phyloP scores from a whole-genome alignment of 1,284 basidiomycete species.

The Hemileia vastatrix region DNA sequence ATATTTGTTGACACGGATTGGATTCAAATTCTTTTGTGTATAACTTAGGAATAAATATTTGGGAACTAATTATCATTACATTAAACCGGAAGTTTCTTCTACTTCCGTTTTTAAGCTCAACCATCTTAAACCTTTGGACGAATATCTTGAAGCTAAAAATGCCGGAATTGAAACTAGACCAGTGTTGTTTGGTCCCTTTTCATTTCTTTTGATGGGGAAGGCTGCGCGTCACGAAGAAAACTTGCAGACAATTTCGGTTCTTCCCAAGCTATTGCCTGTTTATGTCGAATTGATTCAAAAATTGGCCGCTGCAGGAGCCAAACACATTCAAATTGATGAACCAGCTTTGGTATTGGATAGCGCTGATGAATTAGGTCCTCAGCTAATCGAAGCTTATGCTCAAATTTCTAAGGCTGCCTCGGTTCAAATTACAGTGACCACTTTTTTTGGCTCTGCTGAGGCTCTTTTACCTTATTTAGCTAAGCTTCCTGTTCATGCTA shows the following conservation, averaged over 20 bases:
- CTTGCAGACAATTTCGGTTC: slow-evolving; percentile 84
- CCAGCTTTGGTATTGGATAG: slow-evolving; percentile 88
- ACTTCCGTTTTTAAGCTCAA: slow-evolving; percentile 86
- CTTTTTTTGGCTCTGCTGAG: slow-evolving; percentile 78
- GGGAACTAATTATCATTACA: slow-evolving; percentile 99
- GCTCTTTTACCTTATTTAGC: slow-evolving; percentile 78
- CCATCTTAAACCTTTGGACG: slow-evolving; percentile 64
- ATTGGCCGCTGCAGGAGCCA: slow-evolving; percentile 83
- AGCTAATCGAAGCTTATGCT: slow-evolving; percentile 73
- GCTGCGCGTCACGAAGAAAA: slow-evolving; percentile 68
- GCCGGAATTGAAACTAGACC: slow-evolving; percentile 86
- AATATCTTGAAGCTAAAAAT: slow-evolving; percentile 90
- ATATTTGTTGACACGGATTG: neutral
- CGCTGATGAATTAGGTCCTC: slow-evolving; percentile 65
- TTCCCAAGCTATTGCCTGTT: slow-evolving; percentile 79
- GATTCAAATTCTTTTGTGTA: neutral
- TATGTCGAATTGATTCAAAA: slow-evolving; percentile 86
- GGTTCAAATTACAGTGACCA: slow-evolving; percentile 80
- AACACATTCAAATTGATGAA: slow-evolving; percentile 95
- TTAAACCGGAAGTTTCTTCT: slow-evolving; percentile 93
- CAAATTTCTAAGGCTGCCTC: slow-evolving; percentile 65
- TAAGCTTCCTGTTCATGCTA: slow-evolving; percentile 84
- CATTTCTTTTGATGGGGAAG: slow-evolving; percentile 91
- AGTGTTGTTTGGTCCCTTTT: slow-evolving; percentile 89
- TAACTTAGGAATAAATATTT: slow-evolving; percentile 55